A percentile compares a stretch with the other conserved stretches of the same genome.
These are phyloP conservation scores for Arthrobotrys conoides DNA, from an alignment of 2,329 filamentous ascomycete genomes.

Conservation along the genomic window DNA sequence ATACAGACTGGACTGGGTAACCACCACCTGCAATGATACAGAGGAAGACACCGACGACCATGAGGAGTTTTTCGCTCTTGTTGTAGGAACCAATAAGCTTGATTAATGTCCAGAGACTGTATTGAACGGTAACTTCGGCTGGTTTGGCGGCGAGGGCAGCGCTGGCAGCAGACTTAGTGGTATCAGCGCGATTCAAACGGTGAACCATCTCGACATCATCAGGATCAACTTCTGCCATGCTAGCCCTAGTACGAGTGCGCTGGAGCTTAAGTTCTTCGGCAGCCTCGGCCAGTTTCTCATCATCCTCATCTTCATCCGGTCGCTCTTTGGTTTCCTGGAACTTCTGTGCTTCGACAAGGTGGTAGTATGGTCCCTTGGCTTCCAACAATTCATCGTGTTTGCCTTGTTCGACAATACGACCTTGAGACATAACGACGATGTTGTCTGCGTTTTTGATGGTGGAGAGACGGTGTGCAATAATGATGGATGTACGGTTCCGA, in stretches of 20 bases:
- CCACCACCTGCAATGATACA: conserved; percentile 83
- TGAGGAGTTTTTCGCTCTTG: conserved; percentile 77
- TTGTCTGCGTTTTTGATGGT: conserved; percentile 96
- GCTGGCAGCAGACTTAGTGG: conserved; percentile 77
- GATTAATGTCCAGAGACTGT: conserved; percentile 81
- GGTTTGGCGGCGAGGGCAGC: conserved; percentile 75
- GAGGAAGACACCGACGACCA: conserved; percentile 81
- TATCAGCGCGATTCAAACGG: conserved; percentile 73
- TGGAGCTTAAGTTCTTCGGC: conserved; percentile 67
- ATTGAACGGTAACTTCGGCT: conserved; percentile 72
- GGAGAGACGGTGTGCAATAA: conserved; percentile 93
- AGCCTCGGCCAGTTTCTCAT: conserved; percentile 70
- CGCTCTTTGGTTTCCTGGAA: conserved; percentile 76
- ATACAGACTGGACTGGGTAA: conserved; percentile 82
- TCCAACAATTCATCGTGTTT: conserved; percentile 85
- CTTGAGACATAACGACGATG: conserved; percentile 91
- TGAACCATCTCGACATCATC: conserved; percentile 74
- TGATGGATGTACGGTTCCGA: conserved; percentile 90
- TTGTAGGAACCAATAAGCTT: conserved; percentile 87
- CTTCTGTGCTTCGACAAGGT: conserved; percentile 88
- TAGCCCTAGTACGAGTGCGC: conserved; percentile 64
- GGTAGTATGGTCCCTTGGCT: conserved; percentile 80
- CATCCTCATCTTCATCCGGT: conserved; percentile 71
- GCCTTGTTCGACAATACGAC: conserved; percentile 91
- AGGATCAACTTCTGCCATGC: conserved; percentile 70